phyloP scores from a whole-genome alignment of 2,329 filamentous ascomycete genomes.

The Magnaporthiopsis rhizophila region DNA sequence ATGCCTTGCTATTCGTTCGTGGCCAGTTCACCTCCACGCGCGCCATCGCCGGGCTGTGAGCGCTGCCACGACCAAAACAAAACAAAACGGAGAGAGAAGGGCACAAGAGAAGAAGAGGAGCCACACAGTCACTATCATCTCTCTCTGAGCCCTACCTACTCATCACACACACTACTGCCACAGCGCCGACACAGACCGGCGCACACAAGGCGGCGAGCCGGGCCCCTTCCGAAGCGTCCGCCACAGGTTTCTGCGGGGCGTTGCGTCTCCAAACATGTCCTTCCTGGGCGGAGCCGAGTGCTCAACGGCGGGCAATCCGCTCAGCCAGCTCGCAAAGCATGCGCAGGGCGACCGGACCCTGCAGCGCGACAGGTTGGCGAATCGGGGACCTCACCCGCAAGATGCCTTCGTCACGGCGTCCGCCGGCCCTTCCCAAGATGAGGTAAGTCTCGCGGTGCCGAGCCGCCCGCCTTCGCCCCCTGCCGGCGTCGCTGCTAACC shows the following conservation, averaged over 20 bases:
- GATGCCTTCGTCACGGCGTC: slow-evolving; percentile 66
- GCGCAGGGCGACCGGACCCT: slow-evolving; percentile 93
- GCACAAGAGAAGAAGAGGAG: neutral
- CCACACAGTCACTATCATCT: neutral
- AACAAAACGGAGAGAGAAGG: neutral
- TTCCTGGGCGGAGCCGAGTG: slow-evolving; percentile 95
- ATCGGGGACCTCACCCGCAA: slow-evolving; percentile 57
- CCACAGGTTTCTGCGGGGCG: neutral
- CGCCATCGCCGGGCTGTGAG: neutral
- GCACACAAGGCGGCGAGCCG: neutral
- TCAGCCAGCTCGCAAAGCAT: slow-evolving; percentile 96
- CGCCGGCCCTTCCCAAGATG: slow-evolving; percentile 64
- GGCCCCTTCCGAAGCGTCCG: neutral
- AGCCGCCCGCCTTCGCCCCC: neutral
- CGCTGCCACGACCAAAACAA: neutral
- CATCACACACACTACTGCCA: neutral
- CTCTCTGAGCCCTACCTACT: no score
- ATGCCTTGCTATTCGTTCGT: neutral
- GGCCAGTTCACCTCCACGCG: neutral
- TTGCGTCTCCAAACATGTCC: slow-evolving; percentile 56
- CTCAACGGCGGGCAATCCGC: slow-evolving; percentile 89
- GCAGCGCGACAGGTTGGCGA: slow-evolving; percentile 81
- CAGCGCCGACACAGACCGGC: no score
- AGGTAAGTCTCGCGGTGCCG: slow-evolving; percentile 36
- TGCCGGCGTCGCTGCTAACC: neutral